Evolutionary conservation across 345 rosid species (phyloP), one percentile per base, ranked within the genome.

Genomic region (Citrus australasica): DNA sequence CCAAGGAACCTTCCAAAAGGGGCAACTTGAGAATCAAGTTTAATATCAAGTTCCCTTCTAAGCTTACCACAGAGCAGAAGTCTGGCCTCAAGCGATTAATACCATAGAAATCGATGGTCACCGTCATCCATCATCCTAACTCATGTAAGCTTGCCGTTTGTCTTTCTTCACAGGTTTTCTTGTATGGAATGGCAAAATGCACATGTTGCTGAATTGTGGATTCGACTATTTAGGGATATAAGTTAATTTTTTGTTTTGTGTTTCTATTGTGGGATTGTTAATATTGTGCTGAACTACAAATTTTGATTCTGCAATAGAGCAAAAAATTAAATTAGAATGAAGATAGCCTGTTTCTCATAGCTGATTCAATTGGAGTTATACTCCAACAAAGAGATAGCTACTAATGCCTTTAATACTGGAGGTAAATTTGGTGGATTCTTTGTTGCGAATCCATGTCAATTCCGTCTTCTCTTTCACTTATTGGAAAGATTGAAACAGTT

Each of bases 21-120:
- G 98, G 98, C 58, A 89, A 93, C 69, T 82, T 94, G 87, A 93
- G 93, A 84, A 87, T 94, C 71, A 93, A 86, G 86, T 94, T 94
- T 85, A 86, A 79, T 74, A 87, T 94, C 77, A 93, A 86, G 90
- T 94, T 94, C 80, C 98, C 98, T 33, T 79, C 90, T 32, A 87
- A 86, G 85, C 88, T 94, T 61, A 88, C 92, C 0, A 0, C 85
- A 4, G 97, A 94, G 76, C 97, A 93, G 84, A 94, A 91, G 83
- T 67, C 83, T 53, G 94, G 90, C 59, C 68, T 94, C 79, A 90
- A 88, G 85, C 85, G 87, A 71, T 76, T 91, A 80, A 70, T 94
- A 33, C 73, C 87, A 4, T 84, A 71, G 76, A 75, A 33, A 46
- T 65, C 1, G 35, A 33, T 62, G 48, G 40, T 70, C 13, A n/a